phyloP scores from a whole-genome alignment of 495 filamentous ascomycete species.

The Hyaloscypha hepaticicola region DNA sequence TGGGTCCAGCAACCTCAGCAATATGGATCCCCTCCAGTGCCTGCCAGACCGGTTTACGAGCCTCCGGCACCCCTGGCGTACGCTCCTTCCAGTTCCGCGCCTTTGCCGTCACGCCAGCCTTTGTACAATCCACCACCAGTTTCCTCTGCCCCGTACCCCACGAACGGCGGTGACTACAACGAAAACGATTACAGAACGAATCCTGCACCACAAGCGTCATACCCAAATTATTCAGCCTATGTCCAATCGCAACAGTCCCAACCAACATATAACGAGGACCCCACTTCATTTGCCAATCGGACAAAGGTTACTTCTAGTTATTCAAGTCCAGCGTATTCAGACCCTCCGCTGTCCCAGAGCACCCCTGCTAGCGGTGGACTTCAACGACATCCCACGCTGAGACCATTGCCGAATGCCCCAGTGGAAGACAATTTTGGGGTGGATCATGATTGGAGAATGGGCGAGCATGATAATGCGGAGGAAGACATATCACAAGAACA shows the following conservation, averaged over 20 bases:
- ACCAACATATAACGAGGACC: constrained; percentile 10
- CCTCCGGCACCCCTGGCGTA: constrained; percentile 30
- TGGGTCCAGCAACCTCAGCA: constrained; percentile 35
- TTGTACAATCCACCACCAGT: constrained; percentile 24
- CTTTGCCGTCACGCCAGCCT: constrained; percentile 21
- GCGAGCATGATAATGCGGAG: constrained; percentile 34
- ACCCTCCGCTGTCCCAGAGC: constrained; percentile 22
- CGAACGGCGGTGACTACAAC: constrained; percentile 21
- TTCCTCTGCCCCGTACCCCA: constrained; percentile 21
- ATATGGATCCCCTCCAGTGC: constrained; percentile 36
- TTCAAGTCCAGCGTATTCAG: constrained; percentile 7
- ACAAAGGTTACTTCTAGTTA: constrained; percentile 17
- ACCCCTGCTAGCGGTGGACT: constrained; percentile 36
- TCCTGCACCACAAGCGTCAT: constrained; percentile 15
- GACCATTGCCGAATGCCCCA: constrained; percentile 53
- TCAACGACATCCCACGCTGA: constrained; percentile 53
- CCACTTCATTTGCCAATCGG: constrained; percentile 23
- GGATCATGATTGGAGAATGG: constrained; percentile 42
- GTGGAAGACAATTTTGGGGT: constrained; percentile 41
- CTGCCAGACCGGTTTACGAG: constrained; percentile 47
- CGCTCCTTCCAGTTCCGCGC: constrained; percentile 19
- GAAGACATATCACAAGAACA: constrained; percentile 46
- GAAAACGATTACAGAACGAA: constrained; percentile 20
- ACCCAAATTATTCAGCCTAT: constrained; percentile 25
- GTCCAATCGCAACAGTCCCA: constrained; percentile 8